Percentiles rank a stretch among this genome's conserved stretches.
These are phyloP conservation scores for Hyphopichia khmerensis DNA, from an alignment of 1,139 yeast species.

Conservation along the genomic window DNA sequence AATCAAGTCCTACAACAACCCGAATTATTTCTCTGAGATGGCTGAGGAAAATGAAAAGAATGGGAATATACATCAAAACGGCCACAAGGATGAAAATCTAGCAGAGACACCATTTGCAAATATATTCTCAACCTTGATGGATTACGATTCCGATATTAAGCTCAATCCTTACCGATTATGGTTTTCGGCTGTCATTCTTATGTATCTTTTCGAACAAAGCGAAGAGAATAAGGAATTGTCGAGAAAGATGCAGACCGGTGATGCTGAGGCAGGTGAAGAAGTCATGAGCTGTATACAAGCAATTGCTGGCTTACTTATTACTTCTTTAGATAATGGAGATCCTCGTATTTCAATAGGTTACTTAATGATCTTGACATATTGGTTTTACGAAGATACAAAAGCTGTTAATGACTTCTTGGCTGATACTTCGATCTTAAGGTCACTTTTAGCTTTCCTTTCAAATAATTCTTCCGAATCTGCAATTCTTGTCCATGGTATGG, in stretches of 20 bases:
- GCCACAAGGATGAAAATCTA: constrained; percentile 1
- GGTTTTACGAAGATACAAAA: constrained; percentile 76
- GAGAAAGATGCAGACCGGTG: constrained; percentile 62
- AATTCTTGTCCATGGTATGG: constrained; percentile 71
- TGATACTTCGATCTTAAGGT: constrained; percentile 64
- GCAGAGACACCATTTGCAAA: constrained; percentile 41
- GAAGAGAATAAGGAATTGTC: constrained; percentile 53
- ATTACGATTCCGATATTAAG: constrained; percentile 72
- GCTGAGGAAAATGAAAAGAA: constrained; percentile 3
- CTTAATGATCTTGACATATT: constrained; percentile 67
- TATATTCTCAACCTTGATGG: constrained; percentile 67
- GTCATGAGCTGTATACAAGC: constrained; percentile 76
- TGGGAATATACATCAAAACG: constrained; percentile 6
- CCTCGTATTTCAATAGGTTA: constrained; percentile 80
- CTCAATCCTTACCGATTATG: constrained; percentile 85
- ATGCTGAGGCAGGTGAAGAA: constrained; percentile 68
- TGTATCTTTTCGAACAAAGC: constrained; percentile 61
- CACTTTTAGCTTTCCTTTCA: constrained; percentile 66
- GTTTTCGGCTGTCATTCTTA: constrained; percentile 74
- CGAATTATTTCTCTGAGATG: constrained; percentile 14
- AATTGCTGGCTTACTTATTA: constrained; percentile 69
- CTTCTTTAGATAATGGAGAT: constrained; percentile 64
- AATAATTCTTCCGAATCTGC: constrained; percentile 59
- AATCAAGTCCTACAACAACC: constrained; percentile 44
- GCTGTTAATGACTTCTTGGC: constrained; percentile 77